Evolutionary conservation across 2,329 filamentous ascomycete genomes (phyloP).

Genomic region (Shiraia bambusicola): DNA sequence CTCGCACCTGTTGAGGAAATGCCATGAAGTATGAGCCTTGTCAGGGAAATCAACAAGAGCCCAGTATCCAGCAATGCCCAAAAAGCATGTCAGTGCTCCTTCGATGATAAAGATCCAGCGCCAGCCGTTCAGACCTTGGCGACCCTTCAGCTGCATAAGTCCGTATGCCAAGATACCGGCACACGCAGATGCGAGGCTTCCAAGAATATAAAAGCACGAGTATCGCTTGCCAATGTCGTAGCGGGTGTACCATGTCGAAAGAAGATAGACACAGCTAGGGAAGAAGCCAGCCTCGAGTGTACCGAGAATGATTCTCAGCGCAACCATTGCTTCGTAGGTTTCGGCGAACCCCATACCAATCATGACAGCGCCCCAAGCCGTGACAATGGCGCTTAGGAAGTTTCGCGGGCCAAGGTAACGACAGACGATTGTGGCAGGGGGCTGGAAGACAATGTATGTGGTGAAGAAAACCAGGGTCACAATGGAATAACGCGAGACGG

Average conservation of each 20-base stretch:
- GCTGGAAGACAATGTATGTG: slow-evolving; percentile 48
- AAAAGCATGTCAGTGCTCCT: slow-evolving; percentile 43
- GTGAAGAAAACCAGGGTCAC: slow-evolving; percentile 57
- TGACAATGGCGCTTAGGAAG: slow-evolving; percentile 38
- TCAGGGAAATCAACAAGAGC: slow-evolving; percentile 51
- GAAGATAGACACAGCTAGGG: slow-evolving; percentile 49
- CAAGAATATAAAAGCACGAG: slow-evolving; percentile 68
- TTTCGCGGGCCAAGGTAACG: slow-evolving; percentile 46
- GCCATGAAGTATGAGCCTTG: slow-evolving; percentile 44
- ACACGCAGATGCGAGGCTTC: slow-evolving; percentile 66
- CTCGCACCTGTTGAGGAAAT: slow-evolving; percentile 51
- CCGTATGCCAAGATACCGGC: slow-evolving; percentile 71
- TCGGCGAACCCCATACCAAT: slow-evolving; percentile 47
- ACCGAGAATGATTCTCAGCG: slow-evolving; percentile 43
- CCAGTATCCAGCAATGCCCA: slow-evolving; percentile 46
- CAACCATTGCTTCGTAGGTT: slow-evolving; percentile 40
- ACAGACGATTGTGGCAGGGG: slow-evolving; percentile 44
- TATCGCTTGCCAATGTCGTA: slow-evolving; percentile 71
- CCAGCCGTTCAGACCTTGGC: slow-evolving; percentile 48
- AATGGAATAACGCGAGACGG: slow-evolving; percentile 52
- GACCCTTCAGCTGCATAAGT: slow-evolving; percentile 64
- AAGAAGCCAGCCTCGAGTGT: slow-evolving; percentile 46
- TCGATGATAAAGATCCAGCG: slow-evolving; percentile 51
- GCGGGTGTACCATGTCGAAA: slow-evolving; percentile 49
- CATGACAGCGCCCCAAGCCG: slow-evolving; percentile 49